Evolutionary conservation across 495 filamentous ascomycete species (phyloP), one percentile per base, ranked within the genome.

Genomic region (Neurospora sp.): DNA sequence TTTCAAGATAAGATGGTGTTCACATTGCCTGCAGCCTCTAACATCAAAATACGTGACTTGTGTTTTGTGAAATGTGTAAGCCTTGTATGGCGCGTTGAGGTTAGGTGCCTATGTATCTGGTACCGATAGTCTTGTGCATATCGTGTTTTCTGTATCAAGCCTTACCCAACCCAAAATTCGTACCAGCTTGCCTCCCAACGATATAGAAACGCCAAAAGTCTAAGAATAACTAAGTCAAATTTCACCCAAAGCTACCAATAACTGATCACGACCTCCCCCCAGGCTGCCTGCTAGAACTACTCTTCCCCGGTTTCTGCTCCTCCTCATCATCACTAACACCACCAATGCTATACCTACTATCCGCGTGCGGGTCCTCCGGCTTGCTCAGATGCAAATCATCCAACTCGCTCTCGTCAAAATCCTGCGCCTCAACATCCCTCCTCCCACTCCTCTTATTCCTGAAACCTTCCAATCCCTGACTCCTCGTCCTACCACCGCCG

Each of bases 351-450:
- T 91, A 92, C 54, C 80, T 82, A 34, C 81, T 76, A 70, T 79
- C 79, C 21, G 73, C 75, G n/a, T 79, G 78, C 2, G 81, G 79
- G 17, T 84, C 83, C 4, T 74, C 81, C 19, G 85, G 86, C 37
- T 83, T 87, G 21, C 73, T 76, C 31, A 88, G 80, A 73, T 92
- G 88, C 66, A 96, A 80, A 74, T 94, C 89, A 79, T 97, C 93
- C 40, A 98, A 78, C 80, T 97, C 93, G 54, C 87, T 88, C 82
- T 98, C 96, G 76, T 98, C 94, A 83, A 96, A 98, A 79, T 95
- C 94, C 15, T 85, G 91, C 19, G 92, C 91, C 81, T 97, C 94
- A 39, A 97, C 82, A 37, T 79, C 79, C 13, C 77, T 71, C 24
- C 70, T 78, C 8, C 77, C 70, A 6, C 54, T 62, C 13, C 70